phyloP scores from a whole-genome alignment of 2,329 filamentous ascomycete species.

The Fusarium abutilonis region DNA sequence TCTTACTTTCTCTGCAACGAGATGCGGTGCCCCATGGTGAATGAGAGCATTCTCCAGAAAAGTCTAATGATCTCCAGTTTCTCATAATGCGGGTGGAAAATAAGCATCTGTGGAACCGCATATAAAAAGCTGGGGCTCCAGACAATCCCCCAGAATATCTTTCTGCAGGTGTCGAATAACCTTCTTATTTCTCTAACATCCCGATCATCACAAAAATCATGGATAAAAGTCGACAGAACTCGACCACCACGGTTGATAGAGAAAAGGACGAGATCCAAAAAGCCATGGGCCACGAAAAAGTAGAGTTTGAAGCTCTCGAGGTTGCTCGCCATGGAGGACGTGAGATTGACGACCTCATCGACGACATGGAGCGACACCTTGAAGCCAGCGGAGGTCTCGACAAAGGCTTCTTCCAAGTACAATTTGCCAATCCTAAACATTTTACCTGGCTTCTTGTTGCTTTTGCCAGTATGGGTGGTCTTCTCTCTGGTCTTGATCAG shows the following conservation, averaged over 20 bases:
- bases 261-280: conserved; percentile 38
- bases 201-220: conserved; percentile 13
- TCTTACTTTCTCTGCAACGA: conserved; percentile 9
- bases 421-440: conserved; percentile 66
- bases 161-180: conserved; percentile 11
- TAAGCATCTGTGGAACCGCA: conserved; percentile 5
- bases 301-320: conserved; percentile 50
- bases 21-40: conserved; percentile 29
- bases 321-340: conserved; percentile 48
- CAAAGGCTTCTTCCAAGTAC: conserved; percentile 61
- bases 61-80: conserved; percentile 34
- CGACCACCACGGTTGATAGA: conserved; percentile 35
- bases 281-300: conserved; percentile 43
- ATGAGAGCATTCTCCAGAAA: conserved; percentile 22
- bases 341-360: conserved; percentile 54
- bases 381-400: conserved; percentile 47
- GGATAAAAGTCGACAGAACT: conserved; percentile 33
- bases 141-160: conserved; percentile 3
- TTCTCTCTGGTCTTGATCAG: conserved; percentile 78
- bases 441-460: conserved; percentile 75
- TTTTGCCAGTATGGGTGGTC: conserved; percentile 79
- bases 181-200: background rate
- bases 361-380: conserved; percentile 55
- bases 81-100: conserved; percentile 10
- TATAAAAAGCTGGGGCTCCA: conserved; percentile 34